Percentiles rank a stretch among this genome's conserved stretches.
phyloP scores from a whole-genome alignment of 148 eudicot species.

The Camellia lanceoleosa region DNA sequence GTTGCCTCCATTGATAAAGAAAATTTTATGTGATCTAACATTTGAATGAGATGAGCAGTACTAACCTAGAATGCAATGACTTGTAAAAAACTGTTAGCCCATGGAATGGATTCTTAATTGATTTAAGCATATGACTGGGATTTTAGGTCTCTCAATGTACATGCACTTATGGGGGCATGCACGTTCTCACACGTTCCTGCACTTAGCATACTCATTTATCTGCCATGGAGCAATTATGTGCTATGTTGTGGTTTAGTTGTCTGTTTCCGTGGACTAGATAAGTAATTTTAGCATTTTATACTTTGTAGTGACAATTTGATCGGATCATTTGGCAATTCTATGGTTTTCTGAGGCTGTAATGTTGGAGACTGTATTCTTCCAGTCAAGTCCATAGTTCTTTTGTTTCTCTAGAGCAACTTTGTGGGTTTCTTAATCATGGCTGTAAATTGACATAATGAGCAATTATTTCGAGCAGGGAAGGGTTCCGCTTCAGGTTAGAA shows the following conservation, averaged over 20 bases:
- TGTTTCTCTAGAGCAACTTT: background rate
- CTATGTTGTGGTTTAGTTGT: background rate
- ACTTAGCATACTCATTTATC: background rate
- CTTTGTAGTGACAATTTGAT: background rate
- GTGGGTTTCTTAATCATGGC: background rate
- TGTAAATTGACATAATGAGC: constrained; percentile 3
- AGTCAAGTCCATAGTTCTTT: background rate
- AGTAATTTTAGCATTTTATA: constrained; percentile 11
- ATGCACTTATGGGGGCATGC: no score
- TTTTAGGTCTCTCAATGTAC: background rate
- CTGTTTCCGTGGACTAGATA: background rate
- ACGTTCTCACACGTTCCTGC: background rate
- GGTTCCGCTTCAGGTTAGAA: constrained; percentile 69
- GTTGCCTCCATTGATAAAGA: no score
- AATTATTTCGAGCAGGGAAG: constrained; percentile 56
- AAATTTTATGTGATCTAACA: no score
- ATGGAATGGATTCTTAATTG: background rate
- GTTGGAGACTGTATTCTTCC: background rate
- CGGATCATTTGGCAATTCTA: no score
- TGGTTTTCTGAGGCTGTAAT: background rate
- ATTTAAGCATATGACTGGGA: background rate
- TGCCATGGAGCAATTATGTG: background rate
- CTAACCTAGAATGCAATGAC: background rate
- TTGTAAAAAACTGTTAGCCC: background rate
- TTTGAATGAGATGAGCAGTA: no score